Evolutionary conservation across 176 grass and related monocot species (phyloP).

Genomic region (Oryza officinalis): DNA sequence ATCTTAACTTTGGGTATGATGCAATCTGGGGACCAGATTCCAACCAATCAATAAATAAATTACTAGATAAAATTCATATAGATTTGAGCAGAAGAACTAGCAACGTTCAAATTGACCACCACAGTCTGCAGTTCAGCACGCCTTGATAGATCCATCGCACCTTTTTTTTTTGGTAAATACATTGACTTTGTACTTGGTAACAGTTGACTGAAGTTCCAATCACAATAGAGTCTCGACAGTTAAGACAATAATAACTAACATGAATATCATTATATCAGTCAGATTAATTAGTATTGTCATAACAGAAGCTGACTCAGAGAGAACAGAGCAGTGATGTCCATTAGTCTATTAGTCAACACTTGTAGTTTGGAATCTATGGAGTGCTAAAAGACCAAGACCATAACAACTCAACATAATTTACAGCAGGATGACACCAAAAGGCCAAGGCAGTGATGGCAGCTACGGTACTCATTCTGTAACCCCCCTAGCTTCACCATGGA

Average conservation of each 20-base stretch:
- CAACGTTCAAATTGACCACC: not conserved
- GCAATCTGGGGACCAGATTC: not conserved
- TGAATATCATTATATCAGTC: not conserved
- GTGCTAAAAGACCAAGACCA: not conserved
- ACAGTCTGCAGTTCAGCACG: not conserved
- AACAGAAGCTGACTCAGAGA: not conserved
- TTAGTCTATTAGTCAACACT: not conserved
- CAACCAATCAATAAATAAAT: not conserved
- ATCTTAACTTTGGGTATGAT: not conserved
- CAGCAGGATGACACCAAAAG: not conserved
- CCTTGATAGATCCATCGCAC: not conserved
- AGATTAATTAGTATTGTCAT: not conserved
- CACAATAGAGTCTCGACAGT: not conserved
- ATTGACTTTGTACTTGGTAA: not conserved
- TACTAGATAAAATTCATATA: not conserved
- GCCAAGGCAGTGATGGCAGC: not conserved
- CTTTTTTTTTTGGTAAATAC: not conserved
- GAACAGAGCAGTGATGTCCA: not conserved
- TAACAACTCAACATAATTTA: constrained; percentile 1
- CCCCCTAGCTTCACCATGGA: constrained; percentile 27
- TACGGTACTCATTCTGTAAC: constrained; percentile 24
- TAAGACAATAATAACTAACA: not conserved
- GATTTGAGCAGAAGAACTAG: not conserved
- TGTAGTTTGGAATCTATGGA: not conserved
- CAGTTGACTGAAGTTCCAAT: not conserved